Evolutionary conservation across 805 yeast species (phyloP), one percentile per base, ranked within the genome.

Genomic region (Dipodascopsis tothii): DNA sequence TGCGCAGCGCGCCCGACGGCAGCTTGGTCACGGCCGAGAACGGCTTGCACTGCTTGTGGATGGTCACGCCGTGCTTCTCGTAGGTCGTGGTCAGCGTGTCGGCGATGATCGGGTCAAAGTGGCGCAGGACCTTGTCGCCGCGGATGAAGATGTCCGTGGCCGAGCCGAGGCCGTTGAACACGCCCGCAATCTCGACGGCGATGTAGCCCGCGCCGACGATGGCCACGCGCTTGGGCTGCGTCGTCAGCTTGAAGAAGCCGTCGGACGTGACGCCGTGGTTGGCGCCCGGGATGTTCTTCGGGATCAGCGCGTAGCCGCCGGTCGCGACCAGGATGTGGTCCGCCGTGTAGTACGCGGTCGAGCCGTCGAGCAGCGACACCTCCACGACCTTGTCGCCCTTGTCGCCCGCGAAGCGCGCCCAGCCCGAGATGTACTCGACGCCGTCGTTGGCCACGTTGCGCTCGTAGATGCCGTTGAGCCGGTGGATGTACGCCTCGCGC

Each of bases 171-270:
- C 86, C 86, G 54, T 84, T 74, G 77, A 92, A 90, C 36, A 92
- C 87, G 51, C 98, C 98, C 4, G 96, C 83, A 40, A 92, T 74
- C 69, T 92, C 99, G 38, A 87, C 82, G 45, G 95, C 97, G 62
- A 92, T 92, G 68, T 92, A 92, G 35, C 99, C 99, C 32, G 96
- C 96, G 56, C 99, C 99, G 9, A 92, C 95, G 49, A 92, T 73
- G 1, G 94, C 97, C 22, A 90, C 97, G 39, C 80, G 74, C 65
- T 86, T 81, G 40, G 99, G 98, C 67, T 88, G 96, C 39, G 67
- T 60, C 48, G 75, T 80, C 54, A 92, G 70, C 51, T 75, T 76
- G 60, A 92, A 92, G 63, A 92, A 92, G 0, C 95, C 95, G 63
- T 92, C 95, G 18, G 96, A 85, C 41, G 82, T 78, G 48, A 78